Conservation (phyloP, 257 asterid genomes). For the Solanum pinnatisectum region DNA sequence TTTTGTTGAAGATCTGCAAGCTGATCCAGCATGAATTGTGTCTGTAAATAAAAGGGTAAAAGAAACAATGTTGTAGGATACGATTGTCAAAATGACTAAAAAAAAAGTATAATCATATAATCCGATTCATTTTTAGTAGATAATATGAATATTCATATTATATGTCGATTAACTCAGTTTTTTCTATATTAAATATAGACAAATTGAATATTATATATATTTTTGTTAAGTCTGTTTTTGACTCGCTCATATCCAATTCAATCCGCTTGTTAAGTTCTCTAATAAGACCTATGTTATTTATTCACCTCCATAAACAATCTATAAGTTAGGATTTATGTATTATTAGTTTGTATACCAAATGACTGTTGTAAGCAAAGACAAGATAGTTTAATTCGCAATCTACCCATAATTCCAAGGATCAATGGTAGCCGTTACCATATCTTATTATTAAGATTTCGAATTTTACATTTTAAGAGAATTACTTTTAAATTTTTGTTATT, state of each 20-base stretch:
- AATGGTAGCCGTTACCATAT: not conserved
- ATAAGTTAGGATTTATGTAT: not conserved
- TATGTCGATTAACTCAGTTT: not conserved
- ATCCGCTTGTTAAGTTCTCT: not conserved
- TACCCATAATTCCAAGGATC: not conserved
- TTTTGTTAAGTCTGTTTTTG: not conserved
- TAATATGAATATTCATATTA: not conserved
- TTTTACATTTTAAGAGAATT: not conserved
- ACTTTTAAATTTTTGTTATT: not conserved
- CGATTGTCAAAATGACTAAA: not conserved
- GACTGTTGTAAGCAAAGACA: not conserved
- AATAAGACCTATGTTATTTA: not conserved
- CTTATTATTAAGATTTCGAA: not conserved
- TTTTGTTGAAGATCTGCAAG: slow-evolving; percentile 18
- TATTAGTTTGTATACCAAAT: not conserved
- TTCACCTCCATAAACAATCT: not conserved
- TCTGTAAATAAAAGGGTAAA: not conserved
- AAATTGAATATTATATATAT: not conserved
- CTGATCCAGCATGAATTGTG: slow-evolving; percentile 20
- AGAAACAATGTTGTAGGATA: not conserved
- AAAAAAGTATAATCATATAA: not conserved
- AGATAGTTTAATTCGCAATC: not conserved
- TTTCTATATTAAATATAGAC: not conserved
- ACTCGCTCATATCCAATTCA: not conserved
- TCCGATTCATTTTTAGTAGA: no score